phyloP scores from a whole-genome alignment of 1,139 yeast species.

The Taphrina flavorubra region DNA sequence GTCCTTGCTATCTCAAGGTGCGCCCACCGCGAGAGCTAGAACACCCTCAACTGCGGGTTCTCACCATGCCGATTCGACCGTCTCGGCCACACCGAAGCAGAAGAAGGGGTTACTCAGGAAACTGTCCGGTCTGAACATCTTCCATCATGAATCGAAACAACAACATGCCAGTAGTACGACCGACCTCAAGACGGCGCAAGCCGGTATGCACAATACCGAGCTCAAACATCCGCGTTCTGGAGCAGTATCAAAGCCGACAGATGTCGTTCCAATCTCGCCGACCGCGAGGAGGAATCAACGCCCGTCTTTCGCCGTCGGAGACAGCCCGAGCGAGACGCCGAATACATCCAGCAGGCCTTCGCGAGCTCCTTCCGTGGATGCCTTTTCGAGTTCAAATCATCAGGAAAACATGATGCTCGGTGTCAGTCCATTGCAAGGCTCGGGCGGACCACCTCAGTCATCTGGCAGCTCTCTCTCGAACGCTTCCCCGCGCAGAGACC shows the following conservation, averaged over 20 bases:
- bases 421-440: not conserved
- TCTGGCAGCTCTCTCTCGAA: slow-evolving; percentile 1
- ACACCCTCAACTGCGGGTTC: slow-evolving; percentile 10
- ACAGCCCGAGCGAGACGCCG: slow-evolving; percentile 13
- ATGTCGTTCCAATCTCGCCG: slow-evolving; percentile 5
- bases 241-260: slow-evolving; percentile 1
- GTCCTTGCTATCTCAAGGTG: slow-evolving; percentile 25
- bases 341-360: slow-evolving; percentile 11
- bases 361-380: slow-evolving; percentile 10
- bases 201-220: slow-evolving; percentile 19
- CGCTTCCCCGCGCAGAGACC: slow-evolving; percentile 15
- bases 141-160: slow-evolving; percentile 21
- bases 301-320: slow-evolving; percentile 13
- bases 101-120: slow-evolving; percentile 20
- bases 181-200: slow-evolving; percentile 10
- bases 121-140: slow-evolving; percentile 21
- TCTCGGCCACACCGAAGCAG: not conserved
- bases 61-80: slow-evolving; percentile 1
- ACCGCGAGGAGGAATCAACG: slow-evolving; percentile 1
- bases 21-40: slow-evolving; percentile 4
- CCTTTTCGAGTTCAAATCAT: not conserved
- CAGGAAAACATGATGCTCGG: slow-evolving; percentile 6
- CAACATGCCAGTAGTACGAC: not conserved
- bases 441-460: not conserved
- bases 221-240: slow-evolving; percentile 19